Evolutionary conservation across 768 basidiomycete species (phyloP).

Genomic region (Mrakia frigida): DNA sequence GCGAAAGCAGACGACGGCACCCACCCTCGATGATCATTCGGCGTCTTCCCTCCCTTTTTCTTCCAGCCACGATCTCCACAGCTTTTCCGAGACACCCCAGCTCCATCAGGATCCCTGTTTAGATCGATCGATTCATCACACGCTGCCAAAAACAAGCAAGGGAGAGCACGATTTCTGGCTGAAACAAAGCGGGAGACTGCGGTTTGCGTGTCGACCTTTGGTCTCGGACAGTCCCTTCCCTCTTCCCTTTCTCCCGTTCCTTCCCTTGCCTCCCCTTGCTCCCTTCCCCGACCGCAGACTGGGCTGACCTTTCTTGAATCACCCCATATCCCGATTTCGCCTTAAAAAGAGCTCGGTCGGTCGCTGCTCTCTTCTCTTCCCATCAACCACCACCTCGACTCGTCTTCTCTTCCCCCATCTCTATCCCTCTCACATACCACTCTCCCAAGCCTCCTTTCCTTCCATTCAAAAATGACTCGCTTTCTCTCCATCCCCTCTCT

Average conservation of each 20-base stretch:
- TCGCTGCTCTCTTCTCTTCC: neutral
- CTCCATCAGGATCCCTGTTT: too few species aligned
- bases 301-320: neutral
- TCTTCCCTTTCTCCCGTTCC: conserved; percentile 1
- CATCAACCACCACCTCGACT: conserved; percentile 3
- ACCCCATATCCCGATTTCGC: neutral
- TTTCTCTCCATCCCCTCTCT: conserved; percentile 6
- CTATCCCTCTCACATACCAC: neutral
- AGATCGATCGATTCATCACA: too few species aligned
- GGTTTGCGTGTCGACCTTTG: too few species aligned
- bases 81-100: too few species aligned
- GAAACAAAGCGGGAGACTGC: too few species aligned
- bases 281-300: neutral
- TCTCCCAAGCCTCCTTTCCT: neutral
- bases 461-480: neutral
- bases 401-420: neutral
- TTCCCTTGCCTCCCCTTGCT: conserved; percentile 6
- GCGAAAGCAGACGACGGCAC: too few species aligned
- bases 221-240: conserved; percentile 16
- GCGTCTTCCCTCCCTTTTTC: too few species aligned
- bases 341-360: neutral
- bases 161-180: too few species aligned
- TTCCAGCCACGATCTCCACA: too few species aligned
- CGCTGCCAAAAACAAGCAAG: too few species aligned
- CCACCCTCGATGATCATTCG: too few species aligned